Evolutionary conservation across 2,329 filamentous ascomycete species (phyloP).

Genomic region (Pseudocercospora musae): DNA sequence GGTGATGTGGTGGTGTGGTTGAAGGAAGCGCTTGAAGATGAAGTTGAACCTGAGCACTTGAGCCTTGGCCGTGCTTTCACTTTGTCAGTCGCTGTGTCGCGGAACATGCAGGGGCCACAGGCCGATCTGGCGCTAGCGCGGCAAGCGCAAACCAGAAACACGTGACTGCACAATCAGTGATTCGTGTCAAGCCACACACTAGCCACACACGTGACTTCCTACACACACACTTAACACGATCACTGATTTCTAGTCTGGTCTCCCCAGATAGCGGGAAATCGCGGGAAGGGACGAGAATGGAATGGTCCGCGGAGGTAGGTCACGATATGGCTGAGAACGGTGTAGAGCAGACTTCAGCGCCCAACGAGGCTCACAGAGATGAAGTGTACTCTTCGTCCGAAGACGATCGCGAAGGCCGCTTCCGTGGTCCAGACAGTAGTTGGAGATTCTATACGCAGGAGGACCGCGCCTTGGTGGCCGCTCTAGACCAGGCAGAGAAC

Average conservation of each 20-base stretch:
- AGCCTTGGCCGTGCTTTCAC: not conserved
- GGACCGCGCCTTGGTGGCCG: slow-evolving; percentile 61
- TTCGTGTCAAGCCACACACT: too few relatives aligned
- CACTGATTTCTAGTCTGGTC: too few relatives aligned
- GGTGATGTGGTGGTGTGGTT: not conserved
- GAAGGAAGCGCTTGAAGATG: not conserved
- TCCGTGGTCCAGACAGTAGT: slow-evolving; percentile 62
- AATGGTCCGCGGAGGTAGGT: slow-evolving; percentile 5
- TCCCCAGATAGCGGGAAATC: too few relatives aligned
- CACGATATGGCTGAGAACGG: not conserved
- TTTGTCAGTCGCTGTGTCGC: not conserved
- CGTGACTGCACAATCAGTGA: too few relatives aligned
- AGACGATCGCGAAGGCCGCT: slow-evolving; percentile 57
- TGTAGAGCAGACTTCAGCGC: not conserved
- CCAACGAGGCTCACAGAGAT: not conserved
- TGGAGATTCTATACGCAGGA: slow-evolving; percentile 63
- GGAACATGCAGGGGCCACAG: not conserved
- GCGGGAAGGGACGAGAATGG: too few relatives aligned
- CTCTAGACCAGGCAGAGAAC: slow-evolving; percentile 61
- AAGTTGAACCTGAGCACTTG: not conserved
- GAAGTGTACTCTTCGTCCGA: slow-evolving; percentile 11
- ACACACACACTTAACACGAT: too few relatives aligned
- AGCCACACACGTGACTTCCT: too few relatives aligned
- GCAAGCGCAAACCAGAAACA: too few relatives aligned
- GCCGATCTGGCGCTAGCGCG: not conserved